Evolutionary conservation across 768 basidiomycete species (phyloP).

Genomic region (Amanita subjunquillea): DNA sequence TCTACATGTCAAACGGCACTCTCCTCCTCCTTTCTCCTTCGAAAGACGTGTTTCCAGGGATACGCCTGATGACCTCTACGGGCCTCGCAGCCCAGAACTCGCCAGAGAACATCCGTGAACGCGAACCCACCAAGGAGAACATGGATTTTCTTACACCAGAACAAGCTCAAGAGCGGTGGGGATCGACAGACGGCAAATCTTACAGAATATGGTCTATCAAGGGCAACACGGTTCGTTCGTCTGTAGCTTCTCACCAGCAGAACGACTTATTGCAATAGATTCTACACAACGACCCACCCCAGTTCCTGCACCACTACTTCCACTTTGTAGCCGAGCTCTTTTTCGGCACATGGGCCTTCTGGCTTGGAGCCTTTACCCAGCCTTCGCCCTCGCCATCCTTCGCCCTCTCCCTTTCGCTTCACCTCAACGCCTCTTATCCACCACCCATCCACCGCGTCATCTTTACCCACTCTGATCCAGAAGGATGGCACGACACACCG

Average conservation of each 20-base stretch:
- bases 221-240: conserved; percentile 52
- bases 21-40: conserved; percentile 52
- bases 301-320: conserved; percentile 83
- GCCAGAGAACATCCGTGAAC: conserved; percentile 51
- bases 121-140: conserved; percentile 56
- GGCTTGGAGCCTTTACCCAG: conserved; percentile 40
- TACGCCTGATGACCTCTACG: conserved; percentile 52
- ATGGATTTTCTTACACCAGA: conserved; percentile 52
- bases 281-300: conserved; percentile 57
- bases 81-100: conserved; percentile 46
- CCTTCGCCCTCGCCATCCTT: conserved; percentile 1
- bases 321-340: conserved; percentile 80
- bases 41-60: conserved; percentile 24
- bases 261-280: conserved; percentile 20
- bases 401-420: conserved; percentile 4
- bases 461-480: conserved; percentile 43
- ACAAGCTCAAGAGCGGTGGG: conserved; percentile 58
- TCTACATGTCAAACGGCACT: conserved; percentile 83
- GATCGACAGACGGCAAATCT: conserved; percentile 22
- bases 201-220: conserved; percentile 52
- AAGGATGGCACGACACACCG: conserved; percentile 67
- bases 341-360: conserved; percentile 67
- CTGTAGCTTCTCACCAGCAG: neutral
- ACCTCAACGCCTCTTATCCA: conserved; percentile 15
- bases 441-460: conserved; percentile 60